Evolutionary conservation across 1,139 yeast genomes (phyloP), one percentile per base, ranked within the genome.

Genomic region (Sugiyamaella novakii): DNA sequence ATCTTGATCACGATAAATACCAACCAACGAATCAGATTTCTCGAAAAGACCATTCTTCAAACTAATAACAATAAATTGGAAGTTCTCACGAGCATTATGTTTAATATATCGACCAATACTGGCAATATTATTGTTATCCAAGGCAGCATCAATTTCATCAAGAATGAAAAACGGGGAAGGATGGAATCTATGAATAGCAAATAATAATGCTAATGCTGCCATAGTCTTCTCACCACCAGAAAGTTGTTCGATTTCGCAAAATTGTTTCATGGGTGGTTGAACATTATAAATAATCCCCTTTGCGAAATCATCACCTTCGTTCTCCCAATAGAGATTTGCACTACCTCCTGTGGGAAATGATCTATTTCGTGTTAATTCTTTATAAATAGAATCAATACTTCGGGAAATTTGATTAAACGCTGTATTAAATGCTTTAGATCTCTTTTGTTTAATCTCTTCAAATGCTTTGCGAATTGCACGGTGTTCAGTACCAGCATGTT

Each of bases 141-240:
- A 76, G 0, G 98, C 98, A 1, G 98, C 98, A 71, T 92, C 99
- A 14, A 92, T 91, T 69, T 92, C 99, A 67, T 92, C 99, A 43
- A 92, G 73, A 0, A 92, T 96, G 64, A 92, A 92, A 66, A 92
- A 92, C 19, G 99, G 98, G 0, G 97, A 84, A 1, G 98, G 98
- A 49, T 84, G 94, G 69, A 73, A 87, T 0, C 95, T 84, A 65
- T 92, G 97, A 46, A 91, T 81, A 1, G 98, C 94, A 72, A 92
- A 92, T 43, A 92, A 68, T 54, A 92, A 73, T 0, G 98, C 97
- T 57, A 92, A 74, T 0, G 98, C 98, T 1, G 98, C 98, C 69
- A 92, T 85, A 1, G 98, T 87, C 66, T 91, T 89, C 64, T 92
- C 98, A 44, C 99, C 99, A 46, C 98, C 99, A 0, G 97, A 88